Base-by-base conservation (phyloP, 768 basidiomycete genomes). In the Baorangia bicolor region DNA sequence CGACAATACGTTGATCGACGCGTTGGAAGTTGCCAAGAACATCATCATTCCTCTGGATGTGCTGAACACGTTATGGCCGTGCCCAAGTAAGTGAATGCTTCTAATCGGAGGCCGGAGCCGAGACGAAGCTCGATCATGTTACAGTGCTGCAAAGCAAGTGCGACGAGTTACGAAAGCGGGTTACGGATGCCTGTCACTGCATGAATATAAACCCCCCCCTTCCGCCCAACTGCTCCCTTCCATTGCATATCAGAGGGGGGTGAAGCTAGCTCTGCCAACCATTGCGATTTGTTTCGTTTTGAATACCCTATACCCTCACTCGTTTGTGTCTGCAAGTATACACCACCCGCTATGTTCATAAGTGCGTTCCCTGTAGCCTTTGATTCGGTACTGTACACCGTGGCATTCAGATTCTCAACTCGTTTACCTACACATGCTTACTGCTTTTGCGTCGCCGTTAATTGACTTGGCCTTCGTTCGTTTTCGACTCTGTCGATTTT, bases 51-150 rank as follows among this genome's bases (percentile, higher is more conserved):
- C 85, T 3, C 74, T 89, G 34, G 88, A 91, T 51, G 80, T 82
- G 16, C 76, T 90, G 68, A 87, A 86, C 60, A 77, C 76, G 23
- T 74, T 90, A 30, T 92, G 90, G 89, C 87, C 86, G 3, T 81
- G 78, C 49, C 71, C 72, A 43, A 71, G 80, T 81, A 55, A 66
- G 78, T 66, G 35, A 10, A 53, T 47, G 16, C 48, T 61, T 61
- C 28, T 54, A 25, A 39, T 46, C 8, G 2, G 40, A 49, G 49
- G 27, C 20, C 56, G 51, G 47, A 48, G 37, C 51, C 51, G 55
- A 61, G 59, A 56, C 34, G 48, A 56, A 53, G 41, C n/a, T 31
- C 10, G 43, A 40, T 35, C 48, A 25, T 12, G 52, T 52, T 58
- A 27, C 49, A 84, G 83, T 72, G 35, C 75, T 83, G 27, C 78